Conservation (phyloP, 73 alveolate genomes). For the Paramecium primaurelia region DNA sequence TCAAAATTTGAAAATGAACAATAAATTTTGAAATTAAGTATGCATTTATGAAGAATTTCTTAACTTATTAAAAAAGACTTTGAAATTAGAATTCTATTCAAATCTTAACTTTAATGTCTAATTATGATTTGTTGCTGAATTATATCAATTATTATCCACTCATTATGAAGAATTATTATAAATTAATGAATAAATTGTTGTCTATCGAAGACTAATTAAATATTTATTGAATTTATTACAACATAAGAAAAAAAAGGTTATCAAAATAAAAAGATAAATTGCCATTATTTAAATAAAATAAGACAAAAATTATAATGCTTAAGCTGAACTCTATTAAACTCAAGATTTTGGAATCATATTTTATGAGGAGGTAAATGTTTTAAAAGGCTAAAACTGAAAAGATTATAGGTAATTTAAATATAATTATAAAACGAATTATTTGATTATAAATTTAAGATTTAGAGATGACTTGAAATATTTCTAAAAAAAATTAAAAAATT, state of each 20-base stretch:
- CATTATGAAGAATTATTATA: constrained; percentile 65
- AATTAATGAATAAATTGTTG: constrained; percentile 70
- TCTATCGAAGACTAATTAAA: constrained; percentile 52
- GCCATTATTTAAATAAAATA: constrained; percentile 70
- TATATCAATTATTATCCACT: constrained; percentile 62
- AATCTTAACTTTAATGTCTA: constrained; percentile 53
- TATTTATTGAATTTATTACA: constrained; percentile 60
- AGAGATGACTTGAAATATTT: constrained; percentile 77
- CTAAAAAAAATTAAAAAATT: constrained; percentile 55
- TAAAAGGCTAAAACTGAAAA: constrained; percentile 81
- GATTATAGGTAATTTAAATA: constrained; percentile 66
- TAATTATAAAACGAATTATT: constrained; percentile 58
- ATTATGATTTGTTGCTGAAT: constrained; percentile 66
- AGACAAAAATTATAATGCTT: constrained; percentile 77
- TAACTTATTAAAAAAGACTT: constrained; percentile 82
- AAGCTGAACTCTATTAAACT: constrained; percentile 78
- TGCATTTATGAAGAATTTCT: constrained; percentile 81
- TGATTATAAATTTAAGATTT: constrained; percentile 61
- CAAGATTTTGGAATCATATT: constrained; percentile 81
- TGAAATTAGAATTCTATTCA: constrained; percentile 68
- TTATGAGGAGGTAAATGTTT: constrained; percentile 76
- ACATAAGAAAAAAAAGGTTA: constrained; percentile 78
- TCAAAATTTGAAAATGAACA: constrained; percentile 68
- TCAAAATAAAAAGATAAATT: constrained; percentile 82
- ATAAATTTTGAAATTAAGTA: constrained; percentile 70